Base-by-base conservation (phyloP, 441 rosid genomes). In the Populus hybrid region DNA sequence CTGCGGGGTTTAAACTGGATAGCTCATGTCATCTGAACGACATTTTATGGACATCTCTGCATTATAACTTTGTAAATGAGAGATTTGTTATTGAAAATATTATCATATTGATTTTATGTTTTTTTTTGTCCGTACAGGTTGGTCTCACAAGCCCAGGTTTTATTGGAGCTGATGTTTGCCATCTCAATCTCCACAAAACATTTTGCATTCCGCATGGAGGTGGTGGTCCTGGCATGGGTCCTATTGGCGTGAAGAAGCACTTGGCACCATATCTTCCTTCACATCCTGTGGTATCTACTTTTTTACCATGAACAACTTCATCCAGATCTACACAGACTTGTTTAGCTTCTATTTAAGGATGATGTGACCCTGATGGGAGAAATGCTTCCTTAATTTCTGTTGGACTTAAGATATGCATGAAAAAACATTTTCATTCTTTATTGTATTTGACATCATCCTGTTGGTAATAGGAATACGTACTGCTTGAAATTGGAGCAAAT, bases 211-310 rank as follows among this genome's bases (percentile, higher is more conserved):
- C 98, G 6, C 98, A 95, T 73, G 98, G 97, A 65, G 97, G 99
- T 73, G 99, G 99, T 72, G 97, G 99, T 83, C 98, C 97, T 65
- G 99, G 99, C 77, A 95, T 95, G 99, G 99, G 99, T 64, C 99
- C 99, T 76, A 92, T 95, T 73, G 97, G 99, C 73, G 99, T 95
- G 79, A 94, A 91, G 92, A 88, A 92, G 76, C 99, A 95, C 77
- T 84, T 95, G 87, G 97, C 99, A 75, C 97, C 98, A 64, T 95
- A 88, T 83, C 83, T 95, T 81, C 98, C 99, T 83, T 93, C 97
- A 1, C 99, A 95, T 82, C 99, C 98, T 59, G 97, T 95, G 91
- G 99, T 95, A 91, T 20, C 80, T 88, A 72, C 78, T 74, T 35
- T 32, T 73, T 76, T 68, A 16, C 71, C 57, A 69, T 40, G 54